A percentile compares a stretch with the other conserved stretches of the same genome.
These are phyloP conservation scores for Ceriops tagal DNA, from an alignment of 345 rosid genomes.

Conservation along the genomic window DNA sequence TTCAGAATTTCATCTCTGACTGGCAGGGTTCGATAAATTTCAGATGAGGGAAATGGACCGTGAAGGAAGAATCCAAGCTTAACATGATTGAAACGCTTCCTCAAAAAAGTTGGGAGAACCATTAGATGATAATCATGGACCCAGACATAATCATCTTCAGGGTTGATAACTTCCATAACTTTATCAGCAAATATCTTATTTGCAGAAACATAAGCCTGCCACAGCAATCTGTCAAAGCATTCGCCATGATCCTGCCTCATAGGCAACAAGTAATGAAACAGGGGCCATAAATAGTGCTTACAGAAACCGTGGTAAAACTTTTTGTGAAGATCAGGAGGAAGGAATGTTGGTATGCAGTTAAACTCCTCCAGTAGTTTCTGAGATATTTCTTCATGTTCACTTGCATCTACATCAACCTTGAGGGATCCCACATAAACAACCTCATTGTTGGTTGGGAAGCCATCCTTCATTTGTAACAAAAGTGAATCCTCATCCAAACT, in stretches of 20 bases:
- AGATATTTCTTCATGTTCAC: conserved; percentile 42
- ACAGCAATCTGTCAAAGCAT: conserved; percentile 35
- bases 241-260: conserved; percentile 35
- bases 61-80: conserved; percentile 52
- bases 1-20: conserved; percentile 42
- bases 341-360: conserved; percentile 42
- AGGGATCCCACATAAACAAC: conserved; percentile 43
- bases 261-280: conserved; percentile 50
- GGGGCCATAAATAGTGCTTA: conserved; percentile 51
- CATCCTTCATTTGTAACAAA: conserved; percentile 38
- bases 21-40: conserved; percentile 43
- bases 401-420: conserved; percentile 35
- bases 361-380: conserved; percentile 39
- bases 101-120: conserved; percentile 45
- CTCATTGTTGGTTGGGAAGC: conserved; percentile 29
- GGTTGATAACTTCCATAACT: conserved; percentile 41
- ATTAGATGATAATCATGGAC: conserved; percentile 49
- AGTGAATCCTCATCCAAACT: conserved; percentile 42
- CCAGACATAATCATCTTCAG: conserved; percentile 45
- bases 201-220: conserved; percentile 44
- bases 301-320: conserved; percentile 43
- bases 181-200: conserved; percentile 46
- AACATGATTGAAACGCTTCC: conserved; percentile 36
- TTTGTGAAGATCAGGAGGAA: conserved; percentile 36
- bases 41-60: conserved; percentile 47